These are phyloP conservation scores for Calocera cornea DNA, from an alignment of 768 basidiomycete species.

Conservation along the genomic window DNA sequence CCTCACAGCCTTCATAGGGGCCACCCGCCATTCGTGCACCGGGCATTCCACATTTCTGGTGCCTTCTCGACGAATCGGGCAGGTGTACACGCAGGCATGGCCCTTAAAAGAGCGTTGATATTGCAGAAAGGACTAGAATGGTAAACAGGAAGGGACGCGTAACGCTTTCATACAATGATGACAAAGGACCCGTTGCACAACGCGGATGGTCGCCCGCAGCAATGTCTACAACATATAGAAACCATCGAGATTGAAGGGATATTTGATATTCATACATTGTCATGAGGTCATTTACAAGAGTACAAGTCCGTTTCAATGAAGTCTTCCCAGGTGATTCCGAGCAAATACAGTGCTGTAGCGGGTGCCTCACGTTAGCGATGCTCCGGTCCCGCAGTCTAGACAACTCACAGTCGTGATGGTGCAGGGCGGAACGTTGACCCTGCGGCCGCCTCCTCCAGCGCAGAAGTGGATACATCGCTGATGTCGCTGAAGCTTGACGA, in stretches of 20 bases:
- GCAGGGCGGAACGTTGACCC: conserved; percentile 58
- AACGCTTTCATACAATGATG: not conserved
- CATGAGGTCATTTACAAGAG: not conserved
- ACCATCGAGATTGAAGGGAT: not conserved
- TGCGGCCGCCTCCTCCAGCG: conserved; percentile 56
- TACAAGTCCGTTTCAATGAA: not conserved
- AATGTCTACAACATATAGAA: too few relatives aligned
- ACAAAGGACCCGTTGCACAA: conserved; percentile 1
- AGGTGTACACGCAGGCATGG: not conserved
- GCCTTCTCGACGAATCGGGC: not conserved
- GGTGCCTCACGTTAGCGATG: not conserved
- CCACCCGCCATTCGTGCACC: not conserved
- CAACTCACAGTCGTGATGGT: conserved; percentile 56
- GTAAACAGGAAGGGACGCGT: conserved; percentile 6
- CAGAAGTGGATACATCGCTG: conserved; percentile 74
- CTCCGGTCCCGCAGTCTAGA: not conserved
- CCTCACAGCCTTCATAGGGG: not conserved
- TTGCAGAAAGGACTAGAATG: not conserved
- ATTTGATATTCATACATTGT: not conserved
- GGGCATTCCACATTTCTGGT: not conserved
- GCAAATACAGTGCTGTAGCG: conserved; percentile 20
- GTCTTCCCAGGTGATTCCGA: conserved; percentile 18
- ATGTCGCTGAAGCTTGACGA: conserved; percentile 77
- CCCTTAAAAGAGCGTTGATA: not conserved
- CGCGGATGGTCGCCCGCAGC: too few relatives aligned